phyloP scores from a whole-genome alignment of 805 yeast species.

The Tetrapisispora nanseiensis region DNA sequence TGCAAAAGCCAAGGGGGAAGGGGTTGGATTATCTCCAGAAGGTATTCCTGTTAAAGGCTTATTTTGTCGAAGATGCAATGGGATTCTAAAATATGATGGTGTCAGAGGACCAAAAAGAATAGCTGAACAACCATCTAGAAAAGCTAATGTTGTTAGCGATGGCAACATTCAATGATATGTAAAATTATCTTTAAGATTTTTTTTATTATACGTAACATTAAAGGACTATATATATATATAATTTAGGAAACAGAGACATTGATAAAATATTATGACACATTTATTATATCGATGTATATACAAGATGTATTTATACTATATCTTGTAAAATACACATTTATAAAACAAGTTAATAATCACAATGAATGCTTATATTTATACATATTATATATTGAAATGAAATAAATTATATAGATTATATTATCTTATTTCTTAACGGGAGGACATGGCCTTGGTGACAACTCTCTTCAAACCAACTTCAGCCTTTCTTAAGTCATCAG shows the following conservation, averaged over 20 bases:
- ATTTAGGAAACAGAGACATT: too few species aligned
- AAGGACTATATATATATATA: too few species aligned
- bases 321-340: neutral
- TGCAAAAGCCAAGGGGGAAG: conserved; percentile 11
- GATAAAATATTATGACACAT: too few species aligned
- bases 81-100: conserved; percentile 11
- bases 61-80: conserved; percentile 12
- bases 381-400: conserved; percentile 2
- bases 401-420: conserved; percentile 2
- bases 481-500: conserved; percentile 98
- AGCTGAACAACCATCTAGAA: neutral
- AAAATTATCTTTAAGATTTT: too few species aligned
- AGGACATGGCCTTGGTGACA: conserved; percentile 97
- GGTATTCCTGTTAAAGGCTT: conserved; percentile 12
- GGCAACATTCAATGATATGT: neutral
- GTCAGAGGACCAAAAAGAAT: conserved; percentile 9
- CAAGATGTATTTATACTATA: too few species aligned
- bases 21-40: conserved; percentile 9
- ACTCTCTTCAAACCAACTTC: conserved; percentile 98
- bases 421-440: conserved; percentile 55
- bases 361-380: conserved; percentile 4
- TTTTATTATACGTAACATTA: too few species aligned
- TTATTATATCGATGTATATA: too few species aligned
- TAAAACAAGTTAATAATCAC: conserved; percentile 1
- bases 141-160: neutral